A percentile compares a stretch with the other conserved stretches of the same genome.
Conservation (phyloP, 2,329 filamentous ascomycete species). For the Fonsecaea multimorphosa region DNA sequence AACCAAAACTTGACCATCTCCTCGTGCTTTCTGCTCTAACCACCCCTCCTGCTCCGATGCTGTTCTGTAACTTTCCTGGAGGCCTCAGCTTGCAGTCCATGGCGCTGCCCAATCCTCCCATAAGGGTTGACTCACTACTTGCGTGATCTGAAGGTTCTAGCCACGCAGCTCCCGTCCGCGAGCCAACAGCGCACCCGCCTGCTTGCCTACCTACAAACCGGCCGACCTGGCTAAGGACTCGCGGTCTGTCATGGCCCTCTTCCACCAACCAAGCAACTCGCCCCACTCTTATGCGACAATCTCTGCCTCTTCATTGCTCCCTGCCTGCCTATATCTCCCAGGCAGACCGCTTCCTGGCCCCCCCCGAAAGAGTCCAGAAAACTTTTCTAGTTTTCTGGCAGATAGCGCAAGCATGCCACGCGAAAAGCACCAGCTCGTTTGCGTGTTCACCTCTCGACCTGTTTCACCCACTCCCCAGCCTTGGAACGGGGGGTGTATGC, state of each 20-base stretch:
- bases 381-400: background rate
- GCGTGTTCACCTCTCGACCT: background rate
- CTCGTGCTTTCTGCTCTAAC: background rate
- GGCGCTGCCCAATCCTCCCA: background rate
- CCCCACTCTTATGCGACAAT: background rate
- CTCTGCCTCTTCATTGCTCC: constrained; percentile 15
- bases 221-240: constrained; percentile 11
- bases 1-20: background rate
- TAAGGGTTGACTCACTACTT: background rate
- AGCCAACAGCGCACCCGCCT: background rate
- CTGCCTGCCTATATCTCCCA: background rate
- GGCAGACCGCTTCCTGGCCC: constrained; percentile 9
- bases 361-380: background rate
- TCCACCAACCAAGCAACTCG: constrained; percentile 12
- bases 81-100: background rate
- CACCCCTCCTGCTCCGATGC: background rate
- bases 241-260: constrained; percentile 22
- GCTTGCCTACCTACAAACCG: no score
- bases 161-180: background rate
- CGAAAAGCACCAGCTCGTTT: background rate
- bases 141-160: background rate
- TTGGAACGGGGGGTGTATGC: background rate
- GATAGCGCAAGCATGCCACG: background rate
- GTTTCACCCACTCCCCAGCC: background rate
- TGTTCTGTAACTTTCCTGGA: constrained; percentile 1